Evolutionary conservation across 2,329 filamentous ascomycete species (phyloP), one percentile per base, ranked within the genome.

Genomic region (Ustilaginoidea virens): DNA sequence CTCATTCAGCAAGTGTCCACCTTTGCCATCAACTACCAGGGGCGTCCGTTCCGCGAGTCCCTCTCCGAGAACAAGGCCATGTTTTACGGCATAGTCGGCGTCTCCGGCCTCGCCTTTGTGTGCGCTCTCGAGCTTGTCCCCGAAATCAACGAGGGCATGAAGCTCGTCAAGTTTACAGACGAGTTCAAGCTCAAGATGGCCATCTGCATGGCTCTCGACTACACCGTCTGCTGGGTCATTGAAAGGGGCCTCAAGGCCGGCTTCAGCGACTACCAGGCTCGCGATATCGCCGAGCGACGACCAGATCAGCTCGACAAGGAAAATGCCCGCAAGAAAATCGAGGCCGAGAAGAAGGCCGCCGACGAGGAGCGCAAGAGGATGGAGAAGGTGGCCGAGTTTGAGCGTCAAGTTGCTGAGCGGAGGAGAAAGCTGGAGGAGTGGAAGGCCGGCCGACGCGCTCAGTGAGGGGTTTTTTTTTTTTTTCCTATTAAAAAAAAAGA

Each of bases 11-110:
- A 98, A 55, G 93, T 98, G 48, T 94, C 86, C 15, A 98, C 90
- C 3, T 98, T 98, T 46, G 86, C 90, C 36, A 93, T 98, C 64
- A 98, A 98, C 64, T 98, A 98, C 63, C 90, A 98, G 56, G 90
- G 90, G 34, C 80, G 90, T 7, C 90, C 90, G 9, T 98, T 98
- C 78, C 81, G 90, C 35, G 90, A 98, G 58, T 80, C 80, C 14
- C 83, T 98, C 40, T 77, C 80, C 5, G 90, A 94, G 60, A 98
- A 98, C 64, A 80, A 75, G 53, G 85, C 82, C 51, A 98, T 98
- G 90, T 98, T 90, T 62, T 98, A 80, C 66, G 90, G 90, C 34
- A 83, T 98, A 32, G 61, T 98, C 23, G 79, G 80, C 39, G 87
- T 94, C 11, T 82, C 83, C 0, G 83, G 66, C 23, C 80, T 98